A percentile compares a stretch with the other conserved stretches of the same genome.
These are phyloP conservation scores for Globisporangium rhizosaccharum DNA, from an alignment of 352 stramenopile species.

Conservation along the genomic window DNA sequence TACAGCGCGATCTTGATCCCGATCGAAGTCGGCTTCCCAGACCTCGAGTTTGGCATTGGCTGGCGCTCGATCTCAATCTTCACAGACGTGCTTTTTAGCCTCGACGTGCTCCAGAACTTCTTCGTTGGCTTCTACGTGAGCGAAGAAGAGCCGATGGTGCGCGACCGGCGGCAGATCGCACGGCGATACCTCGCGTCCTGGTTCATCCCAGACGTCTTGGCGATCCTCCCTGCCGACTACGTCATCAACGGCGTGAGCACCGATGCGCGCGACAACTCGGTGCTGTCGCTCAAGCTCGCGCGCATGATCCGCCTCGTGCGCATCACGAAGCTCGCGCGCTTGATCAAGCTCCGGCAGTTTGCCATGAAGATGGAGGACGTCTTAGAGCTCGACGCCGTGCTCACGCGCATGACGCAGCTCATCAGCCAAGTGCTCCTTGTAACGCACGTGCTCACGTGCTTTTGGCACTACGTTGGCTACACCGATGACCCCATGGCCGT, in stretches of 20 bases:
- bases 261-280: conserved; percentile 24
- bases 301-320: conserved; percentile 57
- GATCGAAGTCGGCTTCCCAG: conserved; percentile 65
- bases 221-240: conserved; percentile 47
- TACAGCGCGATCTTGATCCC: conserved; percentile 72
- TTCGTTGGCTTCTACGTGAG: conserved; percentile 58
- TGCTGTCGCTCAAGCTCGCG: conserved; percentile 61
- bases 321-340: conserved; percentile 60
- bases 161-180: conserved; percentile 34
- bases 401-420: conserved; percentile 54
- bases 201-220: conserved; percentile 52
- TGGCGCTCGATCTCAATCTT: conserved; percentile 24
- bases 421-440: conserved; percentile 66
- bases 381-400: conserved; percentile 56
- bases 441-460: conserved; percentile 68
- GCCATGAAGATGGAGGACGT: conserved; percentile 66
- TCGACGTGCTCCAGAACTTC: conserved; percentile 69
- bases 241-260: conserved; percentile 21
- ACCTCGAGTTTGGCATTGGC: conserved; percentile 31
- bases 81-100: conserved; percentile 49
- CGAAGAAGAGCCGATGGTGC: conserved; percentile 60
- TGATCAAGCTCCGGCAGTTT: conserved; percentile 70
- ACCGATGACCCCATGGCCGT: conserved; percentile 19
- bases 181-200: conserved; percentile 50
- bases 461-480: conserved; percentile 75